Evolutionary conservation across 2,329 filamentous ascomycete species (phyloP).

Genomic region (Aspergillus fumigatus): DNA sequence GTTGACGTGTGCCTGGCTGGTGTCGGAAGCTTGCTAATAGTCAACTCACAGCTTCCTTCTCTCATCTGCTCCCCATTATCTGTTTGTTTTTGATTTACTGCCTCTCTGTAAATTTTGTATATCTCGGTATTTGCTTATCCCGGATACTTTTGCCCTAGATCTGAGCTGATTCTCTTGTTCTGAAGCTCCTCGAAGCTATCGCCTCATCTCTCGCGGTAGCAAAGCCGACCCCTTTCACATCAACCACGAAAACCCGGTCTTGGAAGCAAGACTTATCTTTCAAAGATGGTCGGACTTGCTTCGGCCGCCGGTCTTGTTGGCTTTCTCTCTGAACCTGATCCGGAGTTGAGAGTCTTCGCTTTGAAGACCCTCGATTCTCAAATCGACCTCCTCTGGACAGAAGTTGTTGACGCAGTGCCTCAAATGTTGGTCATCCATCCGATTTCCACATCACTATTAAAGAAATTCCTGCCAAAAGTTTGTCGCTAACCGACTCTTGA

Average conservation of each 20-base stretch:
- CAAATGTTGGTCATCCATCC: slow-evolving; percentile 67
- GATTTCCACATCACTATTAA: not conserved
- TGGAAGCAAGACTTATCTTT: slow-evolving; percentile 11
- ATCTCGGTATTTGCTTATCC: slow-evolving; percentile 16
- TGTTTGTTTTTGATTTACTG: slow-evolving; percentile 15
- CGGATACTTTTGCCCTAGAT: slow-evolving; percentile 7
- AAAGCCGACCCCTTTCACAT: slow-evolving; percentile 13
- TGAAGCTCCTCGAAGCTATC: slow-evolving; percentile 29
- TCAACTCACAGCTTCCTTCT: slow-evolving; percentile 8
- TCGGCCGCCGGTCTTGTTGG: slow-evolving; percentile 92
- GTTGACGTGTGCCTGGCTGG: slow-evolving; percentile 31
- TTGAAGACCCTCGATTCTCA: slow-evolving; percentile 93
- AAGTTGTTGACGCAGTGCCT: slow-evolving; percentile 86
- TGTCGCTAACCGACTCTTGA: slow-evolving; percentile 12
- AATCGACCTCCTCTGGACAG: slow-evolving; percentile 95
- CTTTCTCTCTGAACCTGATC: slow-evolving; percentile 91
- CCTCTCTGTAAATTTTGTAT: slow-evolving; percentile 19
- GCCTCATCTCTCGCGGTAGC: slow-evolving; percentile 27
- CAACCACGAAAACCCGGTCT: slow-evolving; percentile 5
- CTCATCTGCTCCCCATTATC: slow-evolving; percentile 21
- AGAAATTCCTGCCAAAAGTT: not conserved
- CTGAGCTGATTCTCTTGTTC: slow-evolving; percentile 18
- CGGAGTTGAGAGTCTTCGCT: slow-evolving; percentile 90
- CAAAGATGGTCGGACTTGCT: slow-evolving; percentile 81
- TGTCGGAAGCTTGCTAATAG: slow-evolving; percentile 13